phyloP scores from a whole-genome alignment of 306 rosid species.

The Citrullus colocynthis region DNA sequence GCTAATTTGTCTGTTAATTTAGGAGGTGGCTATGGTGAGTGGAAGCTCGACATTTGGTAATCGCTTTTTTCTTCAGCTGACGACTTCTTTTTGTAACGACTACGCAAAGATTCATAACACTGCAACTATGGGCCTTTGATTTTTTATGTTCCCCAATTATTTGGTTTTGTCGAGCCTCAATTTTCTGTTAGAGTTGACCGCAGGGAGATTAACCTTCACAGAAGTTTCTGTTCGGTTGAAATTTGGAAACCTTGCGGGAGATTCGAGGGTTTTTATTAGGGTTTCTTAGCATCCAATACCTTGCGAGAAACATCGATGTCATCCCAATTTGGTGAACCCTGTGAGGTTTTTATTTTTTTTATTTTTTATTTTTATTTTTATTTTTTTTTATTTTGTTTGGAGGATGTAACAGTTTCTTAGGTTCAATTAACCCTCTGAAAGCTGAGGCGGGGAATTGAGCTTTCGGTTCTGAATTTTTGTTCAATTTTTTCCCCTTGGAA shows the following conservation, averaged over 20 bases:
- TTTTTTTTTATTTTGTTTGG: background rate
- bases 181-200: background rate
- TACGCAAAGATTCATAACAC: background rate
- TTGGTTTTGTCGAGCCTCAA: background rate
- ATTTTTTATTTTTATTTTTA: too few relatives aligned
- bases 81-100: background rate
- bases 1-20: background rate
- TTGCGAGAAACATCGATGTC: background rate
- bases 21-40: background rate
- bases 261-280: background rate
- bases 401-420: background rate
- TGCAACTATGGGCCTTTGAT: background rate
- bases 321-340: background rate
- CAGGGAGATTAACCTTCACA: background rate
- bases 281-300: background rate
- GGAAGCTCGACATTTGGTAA: background rate
- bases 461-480: background rate
- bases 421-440: background rate
- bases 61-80: background rate
- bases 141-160: background rate
- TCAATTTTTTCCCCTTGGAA: background rate
- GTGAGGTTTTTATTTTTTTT: background rate
- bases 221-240: background rate
- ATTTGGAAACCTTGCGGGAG: background rate
- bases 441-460: background rate